Percentiles rank a stretch among this genome's conserved stretches.
These are phyloP conservation scores for Pseudognaphalium luteoalbum DNA, from an alignment of 129 eudicot genomes.

Conservation along the genomic window DNA sequence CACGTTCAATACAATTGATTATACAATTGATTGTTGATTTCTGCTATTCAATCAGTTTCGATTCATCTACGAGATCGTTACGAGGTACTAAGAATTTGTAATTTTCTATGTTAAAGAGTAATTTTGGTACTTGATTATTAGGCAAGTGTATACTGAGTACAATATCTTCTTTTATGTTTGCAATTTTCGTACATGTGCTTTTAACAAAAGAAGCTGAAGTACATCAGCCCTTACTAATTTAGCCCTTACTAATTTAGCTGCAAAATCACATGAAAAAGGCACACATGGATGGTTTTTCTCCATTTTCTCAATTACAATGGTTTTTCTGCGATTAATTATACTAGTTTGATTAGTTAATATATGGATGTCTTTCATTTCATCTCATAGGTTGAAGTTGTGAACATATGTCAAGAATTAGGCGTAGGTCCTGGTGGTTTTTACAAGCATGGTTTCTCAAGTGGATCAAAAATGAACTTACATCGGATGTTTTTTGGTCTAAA, in stretches of 20 bases:
- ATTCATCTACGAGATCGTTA: too few relatives aligned
- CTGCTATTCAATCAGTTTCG: too few relatives aligned
- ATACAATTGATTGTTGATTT: too few relatives aligned
- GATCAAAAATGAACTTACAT: slow-evolving; percentile 44
- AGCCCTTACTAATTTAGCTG: too few relatives aligned
- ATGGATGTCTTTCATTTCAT: background rate
- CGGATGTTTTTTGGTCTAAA: slow-evolving; percentile 63
- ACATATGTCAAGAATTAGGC: slow-evolving; percentile 47
- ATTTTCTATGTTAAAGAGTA: too few relatives aligned
- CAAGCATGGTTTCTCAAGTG: slow-evolving; percentile 45
- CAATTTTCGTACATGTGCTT: background rate
- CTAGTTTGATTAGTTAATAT: background rate
- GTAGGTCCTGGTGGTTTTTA: slow-evolving; percentile 55
- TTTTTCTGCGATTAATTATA: background rate
- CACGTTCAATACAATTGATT: too few relatives aligned
- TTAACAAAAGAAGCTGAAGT: background rate
- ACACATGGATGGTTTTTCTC: background rate
- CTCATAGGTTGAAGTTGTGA: slow-evolving; percentile 40
- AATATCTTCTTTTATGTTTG: background rate
- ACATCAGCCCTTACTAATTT: background rate
- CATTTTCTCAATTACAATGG: background rate
- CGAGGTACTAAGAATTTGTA: too few relatives aligned
- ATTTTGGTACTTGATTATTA: too few relatives aligned
- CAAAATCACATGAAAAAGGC: background rate
- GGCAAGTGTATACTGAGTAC: background rate